These are phyloP conservation scores for Nannizziopsis arthrosporioides DNA, from an alignment of 2,329 filamentous ascomycete species.

Conservation along the genomic window DNA sequence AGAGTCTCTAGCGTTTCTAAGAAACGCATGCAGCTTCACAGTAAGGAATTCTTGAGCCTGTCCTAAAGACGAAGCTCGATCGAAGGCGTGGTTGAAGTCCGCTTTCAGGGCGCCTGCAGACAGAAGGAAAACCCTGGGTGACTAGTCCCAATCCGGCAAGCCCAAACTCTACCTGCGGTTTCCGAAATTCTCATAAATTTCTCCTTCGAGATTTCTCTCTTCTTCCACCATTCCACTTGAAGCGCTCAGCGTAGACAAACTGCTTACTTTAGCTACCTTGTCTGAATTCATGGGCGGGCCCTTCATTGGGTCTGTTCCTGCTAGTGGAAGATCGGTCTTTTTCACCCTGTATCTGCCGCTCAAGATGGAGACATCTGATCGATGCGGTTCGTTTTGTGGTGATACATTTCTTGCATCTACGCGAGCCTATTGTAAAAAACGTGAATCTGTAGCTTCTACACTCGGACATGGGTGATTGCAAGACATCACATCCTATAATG, in stretches of 20 bases:
- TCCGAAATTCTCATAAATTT: background rate
- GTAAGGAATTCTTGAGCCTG: background rate
- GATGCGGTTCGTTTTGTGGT: conserved; percentile 70
- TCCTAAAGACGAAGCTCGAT: too few species aligned
- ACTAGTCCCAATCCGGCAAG: too few species aligned
- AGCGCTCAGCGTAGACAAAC: conserved; percentile 31
- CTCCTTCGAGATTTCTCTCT: background rate
- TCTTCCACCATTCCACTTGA: conserved; percentile 28
- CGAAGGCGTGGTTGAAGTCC: too few species aligned
- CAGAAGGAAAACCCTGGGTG: too few species aligned
- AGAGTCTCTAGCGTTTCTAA: background rate
- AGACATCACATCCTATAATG: background rate
- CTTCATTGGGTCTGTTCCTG: conserved; percentile 46
- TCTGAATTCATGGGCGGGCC: conserved; percentile 23
- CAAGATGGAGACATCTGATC: conserved; percentile 60
- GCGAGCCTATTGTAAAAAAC: background rate
- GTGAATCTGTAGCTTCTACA: background rate
- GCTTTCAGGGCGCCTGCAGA: too few species aligned
- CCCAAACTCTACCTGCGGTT: background rate
- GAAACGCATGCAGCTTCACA: background rate
- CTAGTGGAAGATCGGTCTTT: conserved; percentile 51
- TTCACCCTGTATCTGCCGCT: conserved; percentile 79
- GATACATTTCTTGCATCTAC: conserved; percentile 44
- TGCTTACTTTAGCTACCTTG: conserved; percentile 26
- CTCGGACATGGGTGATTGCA: background rate